A percentile compares a stretch with the other conserved stretches of the same genome.
Conservation (phyloP, 257 asterid genomes). For the Rhazya stricta region DNA sequence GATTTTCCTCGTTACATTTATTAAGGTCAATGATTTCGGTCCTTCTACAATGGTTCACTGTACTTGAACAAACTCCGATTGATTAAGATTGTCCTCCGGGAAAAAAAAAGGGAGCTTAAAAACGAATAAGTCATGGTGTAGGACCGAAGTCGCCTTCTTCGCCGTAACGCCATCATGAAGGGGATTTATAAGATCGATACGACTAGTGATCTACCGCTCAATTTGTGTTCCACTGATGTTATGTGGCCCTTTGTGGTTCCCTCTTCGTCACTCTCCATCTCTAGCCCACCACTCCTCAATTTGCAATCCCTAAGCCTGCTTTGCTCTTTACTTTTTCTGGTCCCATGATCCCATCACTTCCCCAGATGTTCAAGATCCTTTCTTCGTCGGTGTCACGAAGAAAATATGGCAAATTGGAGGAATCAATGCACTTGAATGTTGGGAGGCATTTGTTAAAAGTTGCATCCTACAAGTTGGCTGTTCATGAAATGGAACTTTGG, state of each 20-base stretch:
- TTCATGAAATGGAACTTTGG: background rate
- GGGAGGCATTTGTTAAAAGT: background rate
- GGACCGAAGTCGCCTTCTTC: slow-evolving; percentile 27
- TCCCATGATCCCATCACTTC: slow-evolving; percentile 19
- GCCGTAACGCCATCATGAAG: slow-evolving; percentile 30
- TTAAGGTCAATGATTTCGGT: slow-evolving; percentile 24
- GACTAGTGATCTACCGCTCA: slow-evolving; percentile 31
- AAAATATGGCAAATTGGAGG: slow-evolving; percentile 12
- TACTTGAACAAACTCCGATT: slow-evolving; percentile 16
- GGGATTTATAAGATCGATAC: slow-evolving; percentile 31
- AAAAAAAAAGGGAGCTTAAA: slow-evolving; percentile 36
- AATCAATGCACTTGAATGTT: background rate
- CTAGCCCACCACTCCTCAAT: background rate
- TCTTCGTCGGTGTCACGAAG: slow-evolving; percentile 13
- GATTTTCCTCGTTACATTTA: slow-evolving; percentile 9
- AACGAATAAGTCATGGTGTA: slow-evolving; percentile 31
- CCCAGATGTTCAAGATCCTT: background rate
- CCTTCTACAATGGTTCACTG: slow-evolving; percentile 7
- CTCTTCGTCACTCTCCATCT: slow-evolving; percentile 7
- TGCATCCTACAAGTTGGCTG: background rate
- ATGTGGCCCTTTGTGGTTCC: slow-evolving; percentile 19
- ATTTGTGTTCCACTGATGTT: slow-evolving; percentile 6
- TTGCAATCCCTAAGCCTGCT: background rate
- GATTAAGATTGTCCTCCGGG: slow-evolving; percentile 26
- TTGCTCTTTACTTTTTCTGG: slow-evolving; percentile 4